These are phyloP conservation scores for Dichomitus squalens DNA, from an alignment of 1,284 basidiomycete genomes.

Conservation along the genomic window DNA sequence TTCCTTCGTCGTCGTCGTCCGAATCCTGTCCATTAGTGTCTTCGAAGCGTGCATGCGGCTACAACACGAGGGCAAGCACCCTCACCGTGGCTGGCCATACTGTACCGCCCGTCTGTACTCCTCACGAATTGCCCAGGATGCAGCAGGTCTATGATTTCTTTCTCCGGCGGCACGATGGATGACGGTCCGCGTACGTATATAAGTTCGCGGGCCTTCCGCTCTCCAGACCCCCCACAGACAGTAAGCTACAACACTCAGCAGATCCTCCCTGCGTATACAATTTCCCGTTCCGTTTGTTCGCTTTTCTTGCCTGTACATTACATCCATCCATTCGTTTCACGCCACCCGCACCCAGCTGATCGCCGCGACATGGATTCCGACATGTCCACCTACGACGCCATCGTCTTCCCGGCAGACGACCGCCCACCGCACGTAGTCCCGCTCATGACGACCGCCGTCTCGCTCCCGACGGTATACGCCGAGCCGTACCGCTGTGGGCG, in stretches of 20 bases:
- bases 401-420: constrained; percentile 42
- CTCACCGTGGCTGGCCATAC: constrained; percentile 11
- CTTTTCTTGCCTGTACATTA: constrained; percentile 23
- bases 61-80: constrained; percentile 11
- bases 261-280: constrained; percentile 11
- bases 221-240: constrained; percentile 14
- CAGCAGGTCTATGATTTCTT: not conserved
- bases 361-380: constrained; percentile 51
- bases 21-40: constrained; percentile 4
- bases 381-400: constrained; percentile 58
- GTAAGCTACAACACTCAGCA: constrained; percentile 18
- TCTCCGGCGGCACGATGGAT: constrained; percentile 11
- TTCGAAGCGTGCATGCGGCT: constrained; percentile 14
- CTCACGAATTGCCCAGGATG: not conserved
- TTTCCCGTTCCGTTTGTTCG: constrained; percentile 3
- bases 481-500: constrained; percentile 43
- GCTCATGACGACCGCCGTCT: constrained; percentile 70
- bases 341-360: constrained; percentile 2
- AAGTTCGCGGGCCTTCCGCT: constrained; percentile 16
- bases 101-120: not conserved
- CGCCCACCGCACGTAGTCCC: constrained; percentile 68
- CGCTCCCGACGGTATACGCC: constrained; percentile 38
- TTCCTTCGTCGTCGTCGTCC: constrained; percentile 3
- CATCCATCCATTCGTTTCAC: constrained; percentile 8
- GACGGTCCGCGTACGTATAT: constrained; percentile 21